These are phyloP conservation scores for Colletotrichum neosansevieriae DNA, from an alignment of 2,329 filamentous ascomycete genomes.

Conservation along the genomic window DNA sequence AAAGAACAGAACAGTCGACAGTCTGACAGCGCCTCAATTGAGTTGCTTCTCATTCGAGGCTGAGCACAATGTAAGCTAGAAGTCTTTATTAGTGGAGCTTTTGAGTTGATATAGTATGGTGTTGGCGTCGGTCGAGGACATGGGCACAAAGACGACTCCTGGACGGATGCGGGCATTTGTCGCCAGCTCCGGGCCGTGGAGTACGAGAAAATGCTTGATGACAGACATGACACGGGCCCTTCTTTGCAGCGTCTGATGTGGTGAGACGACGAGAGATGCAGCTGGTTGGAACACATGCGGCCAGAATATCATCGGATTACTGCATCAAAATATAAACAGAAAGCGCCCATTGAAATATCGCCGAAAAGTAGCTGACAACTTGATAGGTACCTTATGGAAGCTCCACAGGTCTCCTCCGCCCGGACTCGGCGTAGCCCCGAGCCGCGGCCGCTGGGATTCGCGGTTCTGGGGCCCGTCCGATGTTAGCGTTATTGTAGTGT, in stretches of 20 bases:
- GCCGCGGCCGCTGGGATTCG: conserved; percentile 12
- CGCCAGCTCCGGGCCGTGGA: conserved; percentile 5
- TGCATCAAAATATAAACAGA: conserved; percentile 17
- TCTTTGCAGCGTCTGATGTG: neutral
- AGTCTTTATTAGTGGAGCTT: neutral
- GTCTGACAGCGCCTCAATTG: conserved; percentile 44
- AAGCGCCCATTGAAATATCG: conserved; percentile 6
- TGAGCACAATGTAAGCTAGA: conserved; percentile 4
- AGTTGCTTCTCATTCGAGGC: conserved; percentile 16
- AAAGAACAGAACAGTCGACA: no score
- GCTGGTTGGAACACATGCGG: neutral
- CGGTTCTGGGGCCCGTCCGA: conserved; percentile 25
- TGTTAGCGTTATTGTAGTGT: conserved; percentile 8
- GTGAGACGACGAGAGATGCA: conserved; percentile 1
- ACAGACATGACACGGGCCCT: conserved; percentile 1
- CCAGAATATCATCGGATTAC: neutral
- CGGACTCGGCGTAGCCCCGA: conserved; percentile 27
- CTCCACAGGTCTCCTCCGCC: neutral
- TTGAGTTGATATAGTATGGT: conserved; percentile 25
- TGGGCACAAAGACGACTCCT: conserved; percentile 15
- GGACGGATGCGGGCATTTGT: conserved; percentile 16
- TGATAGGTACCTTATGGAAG: no score
- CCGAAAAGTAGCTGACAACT: conserved; percentile 21
- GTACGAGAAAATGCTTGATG: neutral
- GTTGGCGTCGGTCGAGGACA: conserved; percentile 20